phyloP scores from a whole-genome alignment of 78 protist species.

The Creolimax fragrantissima region DNA sequence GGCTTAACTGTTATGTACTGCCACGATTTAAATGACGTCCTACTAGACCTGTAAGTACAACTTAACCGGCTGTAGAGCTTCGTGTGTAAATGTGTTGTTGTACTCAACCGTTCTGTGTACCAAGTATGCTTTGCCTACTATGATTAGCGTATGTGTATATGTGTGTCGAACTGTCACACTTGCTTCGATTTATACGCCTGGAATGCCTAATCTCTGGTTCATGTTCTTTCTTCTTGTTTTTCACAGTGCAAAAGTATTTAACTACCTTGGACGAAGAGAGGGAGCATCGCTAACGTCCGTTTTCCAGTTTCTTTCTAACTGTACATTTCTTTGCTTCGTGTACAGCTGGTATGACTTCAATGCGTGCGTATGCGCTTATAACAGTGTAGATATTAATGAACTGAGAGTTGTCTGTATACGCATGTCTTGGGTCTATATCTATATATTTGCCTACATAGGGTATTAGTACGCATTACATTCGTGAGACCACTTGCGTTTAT shows the following conservation, averaged over 20 bases:
- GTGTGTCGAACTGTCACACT: too few relatives aligned
- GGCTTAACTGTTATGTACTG: neutral
- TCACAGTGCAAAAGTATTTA: neutral
- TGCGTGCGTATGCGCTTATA: too few relatives aligned
- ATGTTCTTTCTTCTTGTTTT: too few relatives aligned
- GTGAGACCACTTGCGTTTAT: neutral
- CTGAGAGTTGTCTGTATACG: too few relatives aligned
- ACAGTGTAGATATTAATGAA: too few relatives aligned
- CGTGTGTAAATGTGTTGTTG: neutral
- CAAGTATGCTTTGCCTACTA: neutral
- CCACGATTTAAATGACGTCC: neutral
- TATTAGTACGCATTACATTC: neutral
- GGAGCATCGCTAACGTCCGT: neutral
- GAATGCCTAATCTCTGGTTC: neutral
- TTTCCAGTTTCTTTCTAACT: neutral
- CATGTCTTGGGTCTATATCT: too few relatives aligned
- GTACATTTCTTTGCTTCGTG: neutral
- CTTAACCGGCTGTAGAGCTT: too few relatives aligned
- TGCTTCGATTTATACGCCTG: neutral
- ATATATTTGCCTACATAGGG: neutral
- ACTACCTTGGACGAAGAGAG: neutral
- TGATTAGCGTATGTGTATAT: too few relatives aligned
- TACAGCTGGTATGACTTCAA: neutral
- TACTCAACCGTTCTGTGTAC: neutral
- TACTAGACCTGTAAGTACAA: neutral